A percentile compares a stretch with the other conserved stretches of the same genome.
Evolutionary conservation across 2,329 filamentous ascomycete genomes (phyloP).

Genomic region (Ascochyta rabiei): DNA sequence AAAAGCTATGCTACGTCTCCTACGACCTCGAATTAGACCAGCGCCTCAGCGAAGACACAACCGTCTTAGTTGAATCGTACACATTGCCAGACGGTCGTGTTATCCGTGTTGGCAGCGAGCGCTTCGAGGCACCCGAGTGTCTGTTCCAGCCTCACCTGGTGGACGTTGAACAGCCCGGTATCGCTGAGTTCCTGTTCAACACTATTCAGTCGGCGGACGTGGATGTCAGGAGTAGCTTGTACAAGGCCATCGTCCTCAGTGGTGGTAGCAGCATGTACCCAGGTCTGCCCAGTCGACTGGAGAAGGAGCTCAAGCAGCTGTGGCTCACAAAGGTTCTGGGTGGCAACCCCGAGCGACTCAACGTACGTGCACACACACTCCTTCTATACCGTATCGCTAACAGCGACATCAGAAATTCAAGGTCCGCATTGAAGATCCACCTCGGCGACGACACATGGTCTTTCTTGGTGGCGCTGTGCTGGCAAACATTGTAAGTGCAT

Average conservation of each 20-base stretch:
- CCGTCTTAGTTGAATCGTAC: conserved; percentile 95
- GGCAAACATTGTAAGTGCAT: conserved; percentile 76
- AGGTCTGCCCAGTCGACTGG: conserved; percentile 87
- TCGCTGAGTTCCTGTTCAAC: conserved; percentile 98
- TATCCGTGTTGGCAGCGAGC: conserved; percentile 93
- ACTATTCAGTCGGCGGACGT: conserved; percentile 96
- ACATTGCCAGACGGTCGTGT: conserved; percentile 95
- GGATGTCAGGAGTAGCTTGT: conserved; percentile 89
- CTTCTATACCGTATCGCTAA: conserved; percentile 25
- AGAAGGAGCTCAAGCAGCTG: conserved; percentile 98
- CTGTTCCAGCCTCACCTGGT: conserved; percentile 98
- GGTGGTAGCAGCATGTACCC: conserved; percentile 99
- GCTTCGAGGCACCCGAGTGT: conserved; percentile 97
- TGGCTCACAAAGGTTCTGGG: conserved; percentile 92
- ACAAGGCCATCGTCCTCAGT: conserved; percentile 96
- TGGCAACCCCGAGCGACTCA: conserved; percentile 89
- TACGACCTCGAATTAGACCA: conserved; percentile 98
- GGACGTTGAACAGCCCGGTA: conserved; percentile 94
- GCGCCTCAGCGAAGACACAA: conserved; percentile 94
- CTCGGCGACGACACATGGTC: conserved; percentile 97
- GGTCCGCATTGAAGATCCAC: conserved; percentile 97
- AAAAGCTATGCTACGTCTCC: conserved; percentile 99
- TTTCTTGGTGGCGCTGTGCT: conserved; percentile 95
- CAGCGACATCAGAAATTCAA: conserved; percentile 80
- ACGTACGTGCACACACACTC: conserved; percentile 53